Evolutionary conservation across 1,284 basidiomycete genomes (phyloP), one percentile per base, ranked within the genome.

Genomic region (Boletus semigastroideus): DNA sequence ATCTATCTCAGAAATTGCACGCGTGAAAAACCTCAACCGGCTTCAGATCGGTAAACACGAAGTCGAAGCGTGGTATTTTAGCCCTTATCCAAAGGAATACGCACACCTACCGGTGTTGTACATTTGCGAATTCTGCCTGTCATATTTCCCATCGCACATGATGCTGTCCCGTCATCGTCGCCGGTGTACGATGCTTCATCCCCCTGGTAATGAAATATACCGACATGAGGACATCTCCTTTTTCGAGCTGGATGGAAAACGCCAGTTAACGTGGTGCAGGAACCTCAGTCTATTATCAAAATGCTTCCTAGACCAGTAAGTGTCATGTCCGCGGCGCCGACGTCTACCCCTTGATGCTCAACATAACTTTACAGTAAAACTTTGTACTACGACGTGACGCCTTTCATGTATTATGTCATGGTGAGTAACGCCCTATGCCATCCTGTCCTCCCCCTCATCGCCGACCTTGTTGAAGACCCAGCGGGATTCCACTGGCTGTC

Each of bases 341-440:
- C 12, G n/a, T 27, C 13, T 52, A 49, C 36, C 13, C 28, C 10
- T 51, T 41, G 51, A 72, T 43, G 68, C 62, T 47, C n/a, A 47
- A 16, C 27, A n/a, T 22, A n/a, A 40, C 16, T 42, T 52, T 59
- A 53, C 65, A 92, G 89, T 75, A 99, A 99, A 78, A 99, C 97
- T 27, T 79, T 99, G 60, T 99, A 99, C 76, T 99, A 98, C 76
- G 97, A 99, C 74, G 97, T 99, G 61, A 98, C 98, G 55, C 97
- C 97, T 5, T 99, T 99, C 78, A 82, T 99, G 78, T 99, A 95
- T 79, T 99, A 99, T 78, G 89, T 96, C 70, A 96, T 99, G 94
- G 92, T 87, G 60, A 60, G 81, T 66, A 25, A 47, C 53, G 40
- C 12, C 37, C 41, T 12, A 37, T 38, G 36, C 39, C 19, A 46